Percentiles rank a stretch among this genome's conserved stretches.
These are phyloP conservation scores for Corinectria fuckeliana DNA, from an alignment of 2,329 filamentous ascomycete genomes.

Conservation along the genomic window DNA sequence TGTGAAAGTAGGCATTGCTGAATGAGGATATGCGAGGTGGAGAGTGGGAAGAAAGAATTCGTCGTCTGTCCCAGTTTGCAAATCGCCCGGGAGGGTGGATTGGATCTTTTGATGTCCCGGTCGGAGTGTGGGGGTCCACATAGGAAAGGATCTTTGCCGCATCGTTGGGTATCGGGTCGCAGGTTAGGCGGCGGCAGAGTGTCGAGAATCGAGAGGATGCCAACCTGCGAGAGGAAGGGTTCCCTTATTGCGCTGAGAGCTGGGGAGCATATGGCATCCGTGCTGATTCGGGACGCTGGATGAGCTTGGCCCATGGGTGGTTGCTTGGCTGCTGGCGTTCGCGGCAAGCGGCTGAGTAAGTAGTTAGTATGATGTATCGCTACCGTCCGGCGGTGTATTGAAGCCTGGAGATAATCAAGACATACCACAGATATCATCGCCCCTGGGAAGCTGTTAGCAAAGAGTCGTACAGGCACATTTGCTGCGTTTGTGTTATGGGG, in stretches of 20 bases:
- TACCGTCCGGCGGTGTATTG: slow-evolving; percentile 19
- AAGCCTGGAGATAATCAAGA: slow-evolving; percentile 23
- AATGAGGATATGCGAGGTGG: slow-evolving; percentile 5
- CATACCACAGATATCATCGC: slow-evolving; percentile 54
- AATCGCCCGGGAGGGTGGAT: slow-evolving; percentile 22
- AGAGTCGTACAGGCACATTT: slow-evolving; percentile 9
- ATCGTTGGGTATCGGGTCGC: slow-evolving; percentile 18
- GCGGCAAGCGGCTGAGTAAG: slow-evolving; percentile 45
- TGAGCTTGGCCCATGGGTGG: slow-evolving; percentile 48
- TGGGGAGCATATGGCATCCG: slow-evolving; percentile 37
- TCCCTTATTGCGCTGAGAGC: slow-evolving; percentile 40
- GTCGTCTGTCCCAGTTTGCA: slow-evolving; percentile 13
- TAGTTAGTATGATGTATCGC: slow-evolving; percentile 30
- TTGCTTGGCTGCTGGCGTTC: slow-evolving; percentile 49
- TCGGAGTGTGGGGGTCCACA: neutral
- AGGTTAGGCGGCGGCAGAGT: slow-evolving; percentile 5
- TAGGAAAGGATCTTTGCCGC: slow-evolving; percentile 5
- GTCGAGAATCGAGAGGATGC: slow-evolving; percentile 9
- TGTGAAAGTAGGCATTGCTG: slow-evolving; percentile 9
- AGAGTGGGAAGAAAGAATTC: neutral
- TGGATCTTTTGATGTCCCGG: neutral
- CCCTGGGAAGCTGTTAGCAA: slow-evolving; percentile 43
- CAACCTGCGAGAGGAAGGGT: slow-evolving; percentile 16
- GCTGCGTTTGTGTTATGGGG: slow-evolving; percentile 1
- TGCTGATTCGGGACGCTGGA: slow-evolving; percentile 43